A percentile compares a stretch with the other conserved stretches of the same genome.
phyloP scores from a whole-genome alignment of 106 monocot species.

The Dendrobium officinale region DNA sequence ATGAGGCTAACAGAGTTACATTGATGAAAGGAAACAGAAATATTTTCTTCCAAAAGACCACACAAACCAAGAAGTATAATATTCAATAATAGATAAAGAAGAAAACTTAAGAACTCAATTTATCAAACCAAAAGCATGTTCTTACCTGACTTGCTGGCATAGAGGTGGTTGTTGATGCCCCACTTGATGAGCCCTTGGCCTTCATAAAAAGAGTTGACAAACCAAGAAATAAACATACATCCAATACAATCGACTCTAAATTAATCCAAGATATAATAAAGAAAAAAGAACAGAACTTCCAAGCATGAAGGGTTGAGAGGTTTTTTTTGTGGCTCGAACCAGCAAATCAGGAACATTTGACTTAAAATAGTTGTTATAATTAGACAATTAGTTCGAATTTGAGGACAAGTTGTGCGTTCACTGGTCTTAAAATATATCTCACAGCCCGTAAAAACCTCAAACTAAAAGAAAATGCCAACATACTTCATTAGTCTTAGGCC shows the following conservation, averaged over 20 bases:
- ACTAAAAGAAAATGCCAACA: not conserved
- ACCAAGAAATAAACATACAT: not conserved
- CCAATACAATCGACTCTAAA: not conserved
- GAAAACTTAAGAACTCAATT: not conserved
- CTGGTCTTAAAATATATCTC: not conserved
- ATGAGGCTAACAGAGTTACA: not conserved
- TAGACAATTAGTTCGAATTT: not conserved
- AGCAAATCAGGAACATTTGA: not conserved
- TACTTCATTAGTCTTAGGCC: not conserved
- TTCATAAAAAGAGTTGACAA: not conserved
- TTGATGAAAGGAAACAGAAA: not conserved
- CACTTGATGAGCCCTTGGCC: constrained; percentile 5
- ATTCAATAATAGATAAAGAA: not conserved
- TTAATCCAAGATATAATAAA: not conserved
- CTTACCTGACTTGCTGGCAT: constrained; percentile 1
- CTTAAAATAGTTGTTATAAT: not conserved
- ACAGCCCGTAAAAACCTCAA: not conserved
- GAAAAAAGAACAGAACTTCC: not conserved
- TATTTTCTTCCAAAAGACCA: not conserved
- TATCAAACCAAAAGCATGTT: not conserved
- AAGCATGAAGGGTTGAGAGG: not conserved
- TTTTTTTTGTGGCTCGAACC: not conserved
- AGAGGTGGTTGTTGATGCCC: not conserved
- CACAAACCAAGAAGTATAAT: not conserved
- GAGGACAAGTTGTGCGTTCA: not conserved